Evolutionary conservation across 768 basidiomycete species (phyloP).

Genomic region (Boletus pseudo-olivaceus): DNA sequence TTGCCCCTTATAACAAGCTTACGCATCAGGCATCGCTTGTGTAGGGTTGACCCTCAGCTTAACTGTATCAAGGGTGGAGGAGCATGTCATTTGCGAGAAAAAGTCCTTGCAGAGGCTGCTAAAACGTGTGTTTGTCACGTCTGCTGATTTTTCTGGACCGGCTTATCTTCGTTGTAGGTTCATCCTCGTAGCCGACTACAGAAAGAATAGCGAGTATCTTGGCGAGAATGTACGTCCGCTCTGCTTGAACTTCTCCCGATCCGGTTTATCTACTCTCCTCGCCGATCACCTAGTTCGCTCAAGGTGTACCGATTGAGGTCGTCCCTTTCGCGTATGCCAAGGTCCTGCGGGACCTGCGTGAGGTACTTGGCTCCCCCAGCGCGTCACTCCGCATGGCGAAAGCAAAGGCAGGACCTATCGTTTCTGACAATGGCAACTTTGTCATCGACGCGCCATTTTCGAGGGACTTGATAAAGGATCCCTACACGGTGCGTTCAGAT

Average conservation of each 20-base stretch:
- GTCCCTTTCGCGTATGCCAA: slow-evolving; percentile 94
- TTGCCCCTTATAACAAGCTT: neutral
- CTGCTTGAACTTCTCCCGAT: neutral
- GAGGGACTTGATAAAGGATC: slow-evolving; percentile 61
- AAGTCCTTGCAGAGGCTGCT: slow-evolving; percentile 96
- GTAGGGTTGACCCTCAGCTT: slow-evolving; percentile 77
- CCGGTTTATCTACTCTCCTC: neutral
- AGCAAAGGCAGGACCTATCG: slow-evolving; percentile 92
- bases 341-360: slow-evolving; percentile 69
- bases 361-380: slow-evolving; percentile 57
- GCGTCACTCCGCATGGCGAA: slow-evolving; percentile 91
- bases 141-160: neutral
- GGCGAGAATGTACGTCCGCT: slow-evolving; percentile 69
- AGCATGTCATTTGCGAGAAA: slow-evolving; percentile 94
- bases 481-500: slow-evolving; percentile 44
- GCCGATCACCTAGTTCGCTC: slow-evolving; percentile 53
- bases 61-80: slow-evolving; percentile 98
- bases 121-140: slow-evolving; percentile 48
- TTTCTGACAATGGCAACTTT: slow-evolving; percentile 96
- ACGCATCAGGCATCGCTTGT: neutral
- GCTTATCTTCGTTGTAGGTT: slow-evolving; percentile 59
- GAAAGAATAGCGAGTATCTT: slow-evolving; percentile 83
- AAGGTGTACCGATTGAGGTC: slow-evolving; percentile 95
- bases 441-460: slow-evolving; percentile 94
- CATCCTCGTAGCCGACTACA: slow-evolving; percentile 92